Evolutionary conservation across 108 stramenopile genomes (phyloP).

Genomic region (Asterionellopsis glacialis): DNA sequence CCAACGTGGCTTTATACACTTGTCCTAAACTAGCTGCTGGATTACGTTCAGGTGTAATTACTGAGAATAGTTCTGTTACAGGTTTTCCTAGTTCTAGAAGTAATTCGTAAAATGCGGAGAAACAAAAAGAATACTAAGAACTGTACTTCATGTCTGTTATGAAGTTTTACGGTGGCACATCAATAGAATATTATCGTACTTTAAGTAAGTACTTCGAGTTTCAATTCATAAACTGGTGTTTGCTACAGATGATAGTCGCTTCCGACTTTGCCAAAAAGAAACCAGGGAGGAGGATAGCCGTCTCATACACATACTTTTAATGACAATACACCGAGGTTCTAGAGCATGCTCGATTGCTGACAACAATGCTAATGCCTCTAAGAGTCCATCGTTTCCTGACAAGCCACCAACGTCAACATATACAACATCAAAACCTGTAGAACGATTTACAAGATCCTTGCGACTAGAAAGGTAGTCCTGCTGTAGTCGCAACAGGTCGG

Average conservation of each 20-base stretch:
- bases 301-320: conserved; percentile 39
- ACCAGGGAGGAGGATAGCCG: conserved; percentile 25
- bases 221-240: no score
- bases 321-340: conserved; percentile 42
- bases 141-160: no score
- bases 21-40: conserved; percentile 92
- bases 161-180: no score
- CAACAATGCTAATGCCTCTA: conserved; percentile 32
- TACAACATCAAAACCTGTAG: conserved; percentile 32
- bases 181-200: no score
- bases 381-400: conserved; percentile 35
- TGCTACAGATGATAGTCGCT: no score
- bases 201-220: no score
- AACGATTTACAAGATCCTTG: background rate
- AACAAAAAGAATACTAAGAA: no score
- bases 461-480: conserved; percentile 14
- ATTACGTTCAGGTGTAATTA: conserved; percentile 91
- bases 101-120: no score
- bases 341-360: conserved; percentile 24
- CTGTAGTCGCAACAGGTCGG: conserved; percentile 25
- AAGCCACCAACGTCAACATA: conserved; percentile 55
- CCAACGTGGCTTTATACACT: conserved; percentile 79
- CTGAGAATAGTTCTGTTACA: conserved; percentile 77
- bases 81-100: conserved; percentile 84
- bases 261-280: conserved; percentile 19